Evolutionary conservation across 768 basidiomycete genomes (phyloP).

Genomic region (Leccinum uliginosum): DNA sequence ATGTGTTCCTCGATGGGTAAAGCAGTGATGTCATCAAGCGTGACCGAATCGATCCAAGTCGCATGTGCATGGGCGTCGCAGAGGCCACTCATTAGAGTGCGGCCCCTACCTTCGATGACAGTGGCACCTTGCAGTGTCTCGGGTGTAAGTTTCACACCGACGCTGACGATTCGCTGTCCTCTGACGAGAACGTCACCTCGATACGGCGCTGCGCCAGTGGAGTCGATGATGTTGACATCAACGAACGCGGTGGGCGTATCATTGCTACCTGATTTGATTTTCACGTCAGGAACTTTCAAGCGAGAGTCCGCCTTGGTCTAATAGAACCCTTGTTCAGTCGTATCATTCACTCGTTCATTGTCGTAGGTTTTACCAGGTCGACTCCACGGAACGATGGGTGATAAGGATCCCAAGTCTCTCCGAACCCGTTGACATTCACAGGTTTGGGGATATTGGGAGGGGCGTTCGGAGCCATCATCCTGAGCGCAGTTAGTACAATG

Average conservation of each 20-base stretch:
- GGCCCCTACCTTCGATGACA: conserved; percentile 30
- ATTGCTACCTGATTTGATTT: conserved; percentile 21
- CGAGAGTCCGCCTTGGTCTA: conserved; percentile 21
- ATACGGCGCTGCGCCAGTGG: conserved; percentile 31
- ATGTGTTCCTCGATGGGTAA: conserved; percentile 33
- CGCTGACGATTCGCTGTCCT: conserved; percentile 28
- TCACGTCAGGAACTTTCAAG: conserved; percentile 21
- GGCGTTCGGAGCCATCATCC: conserved; percentile 19
- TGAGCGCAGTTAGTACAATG: not conserved
- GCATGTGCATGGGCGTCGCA: conserved; percentile 34
- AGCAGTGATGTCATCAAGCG: conserved; percentile 28
- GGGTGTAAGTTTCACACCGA: conserved; percentile 21
- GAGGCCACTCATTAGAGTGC: conserved; percentile 35
- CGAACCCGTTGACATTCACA: conserved; percentile 16
- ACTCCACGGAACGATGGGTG: conserved; percentile 20
- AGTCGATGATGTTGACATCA: conserved; percentile 34
- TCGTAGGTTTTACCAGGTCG: conserved; percentile 16
- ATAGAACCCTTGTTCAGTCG: not conserved
- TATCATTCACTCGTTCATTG: not conserved
- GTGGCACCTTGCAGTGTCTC: conserved; percentile 18
- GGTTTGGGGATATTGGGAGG: not conserved
- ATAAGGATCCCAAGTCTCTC: conserved; percentile 22
- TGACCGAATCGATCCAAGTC: conserved; percentile 28
- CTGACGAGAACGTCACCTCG: conserved; percentile 32
- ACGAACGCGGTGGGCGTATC: conserved; percentile 20